Evolutionary conservation across 2,329 filamentous ascomycete species (phyloP).

Genomic region (Penicillium sp.): DNA sequence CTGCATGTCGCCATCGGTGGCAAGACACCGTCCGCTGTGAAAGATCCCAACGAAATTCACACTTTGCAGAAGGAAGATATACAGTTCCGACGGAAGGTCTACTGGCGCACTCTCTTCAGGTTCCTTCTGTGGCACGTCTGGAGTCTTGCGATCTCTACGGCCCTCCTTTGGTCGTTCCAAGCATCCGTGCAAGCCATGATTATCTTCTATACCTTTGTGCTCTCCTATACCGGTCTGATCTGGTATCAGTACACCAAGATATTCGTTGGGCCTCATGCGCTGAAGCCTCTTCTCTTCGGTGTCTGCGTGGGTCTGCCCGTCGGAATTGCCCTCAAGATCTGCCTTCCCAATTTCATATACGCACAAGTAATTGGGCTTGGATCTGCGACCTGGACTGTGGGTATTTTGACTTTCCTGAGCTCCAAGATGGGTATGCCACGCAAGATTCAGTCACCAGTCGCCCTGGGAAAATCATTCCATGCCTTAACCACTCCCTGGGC

Average conservation of each 20-base stretch:
- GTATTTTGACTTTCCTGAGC: constrained; percentile 48
- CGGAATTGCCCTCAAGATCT: constrained; percentile 46
- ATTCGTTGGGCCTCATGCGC: constrained; percentile 50
- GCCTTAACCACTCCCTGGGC: constrained; percentile 45
- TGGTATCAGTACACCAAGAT: constrained; percentile 57
- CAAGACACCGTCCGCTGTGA: constrained; percentile 42
- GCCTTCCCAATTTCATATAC: constrained; percentile 44
- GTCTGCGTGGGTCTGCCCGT: constrained; percentile 47
- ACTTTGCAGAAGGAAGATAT: constrained; percentile 47
- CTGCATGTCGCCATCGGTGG: constrained; percentile 48
- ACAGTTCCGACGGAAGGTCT: constrained; percentile 48
- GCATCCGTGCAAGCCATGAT: constrained; percentile 41
- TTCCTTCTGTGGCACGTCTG: constrained; percentile 54
- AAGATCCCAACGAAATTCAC: constrained; percentile 44
- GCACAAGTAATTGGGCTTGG: constrained; percentile 50
- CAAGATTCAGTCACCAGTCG: constrained; percentile 36
- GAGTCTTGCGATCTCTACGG: constrained; percentile 51
- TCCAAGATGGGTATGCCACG: constrained; percentile 51
- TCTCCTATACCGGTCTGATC: constrained; percentile 53
- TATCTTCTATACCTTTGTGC: constrained; percentile 52
- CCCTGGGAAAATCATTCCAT: constrained; percentile 39
- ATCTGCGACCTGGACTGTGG: constrained; percentile 52
- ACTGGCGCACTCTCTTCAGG: constrained; percentile 51
- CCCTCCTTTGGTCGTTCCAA: constrained; percentile 55
- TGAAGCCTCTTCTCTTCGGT: constrained; percentile 50